Base-by-base conservation (phyloP, 495 filamentous ascomycete species). In the Penicillium dipodomyicola region DNA sequence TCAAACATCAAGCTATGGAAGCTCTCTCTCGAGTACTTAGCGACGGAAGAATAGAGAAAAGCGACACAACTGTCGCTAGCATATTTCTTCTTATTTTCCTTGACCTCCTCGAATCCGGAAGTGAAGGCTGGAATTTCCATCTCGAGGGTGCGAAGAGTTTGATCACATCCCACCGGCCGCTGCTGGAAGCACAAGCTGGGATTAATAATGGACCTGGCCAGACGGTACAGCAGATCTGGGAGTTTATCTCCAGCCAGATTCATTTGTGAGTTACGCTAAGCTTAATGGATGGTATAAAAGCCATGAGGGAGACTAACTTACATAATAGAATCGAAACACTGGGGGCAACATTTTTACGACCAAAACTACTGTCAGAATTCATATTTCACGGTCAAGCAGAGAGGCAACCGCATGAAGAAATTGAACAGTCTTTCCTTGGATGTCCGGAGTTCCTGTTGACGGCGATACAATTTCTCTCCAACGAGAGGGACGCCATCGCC, bases 81-180 rank as follows among this genome's bases (percentile, higher is more conserved):
- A 74, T 79, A 2, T 72, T 81, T 33, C 79, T 82, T 52, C 74
- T 82, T 49, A 70, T 82, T 64, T 81, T 79, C 54, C 74, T 79
- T 7, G 52, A 80, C 40, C 67, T 82, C 6, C 74, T 82, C 15
- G 79, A 82, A 60, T 74, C 73, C 4, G 78, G 78, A 3, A 76
- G 69, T 45, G 74, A 75, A 15, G 70, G 69, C 19, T 82, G 80
- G 80, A 74, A 74, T 29, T 62, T 65, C 40, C 80, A 82, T 52
- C 67, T 82, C 48, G 70, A 78, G 55, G 78, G 76, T 3, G 80
- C 77, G 3, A 74, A 74, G 33, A 69, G 63, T 17, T 62, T 84
- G 4, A 75, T 82, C 49, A 62, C 63, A 35, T 58, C 65, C 12
- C 56, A 55, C 25, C 46, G 51, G 17, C 46, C 40, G 23, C 51